These are phyloP conservation scores for Solidago caesia DNA, from an alignment of 129 eudicot species.

Conservation along the genomic window DNA sequence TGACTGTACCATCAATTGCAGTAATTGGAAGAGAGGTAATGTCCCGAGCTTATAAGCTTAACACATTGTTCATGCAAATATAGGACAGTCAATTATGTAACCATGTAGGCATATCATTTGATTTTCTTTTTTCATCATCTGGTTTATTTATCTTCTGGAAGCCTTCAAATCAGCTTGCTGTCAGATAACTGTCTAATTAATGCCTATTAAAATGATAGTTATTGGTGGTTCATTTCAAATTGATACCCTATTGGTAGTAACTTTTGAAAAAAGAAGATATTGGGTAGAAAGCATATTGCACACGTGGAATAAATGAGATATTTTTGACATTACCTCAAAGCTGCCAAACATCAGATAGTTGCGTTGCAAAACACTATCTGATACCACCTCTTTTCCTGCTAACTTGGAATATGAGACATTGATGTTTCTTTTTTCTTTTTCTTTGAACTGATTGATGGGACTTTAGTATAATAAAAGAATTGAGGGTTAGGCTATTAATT, in stretches of 20 bases:
- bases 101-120: neutral
- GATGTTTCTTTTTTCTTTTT: conserved; percentile 1
- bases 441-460: conserved; percentile 20
- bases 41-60: neutral
- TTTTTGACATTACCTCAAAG: conserved; percentile 2
- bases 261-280: conserved; percentile 2
- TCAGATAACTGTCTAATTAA: conserved; percentile 8
- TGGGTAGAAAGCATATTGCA: conserved; percentile 12
- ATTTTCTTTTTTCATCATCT: conserved; percentile 5
- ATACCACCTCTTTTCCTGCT: conserved; percentile 5
- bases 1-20: conserved; percentile 88
- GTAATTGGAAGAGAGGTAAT: conserved; percentile 96
- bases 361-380: conserved; percentile 19
- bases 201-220: neutral
- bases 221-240: conserved; percentile 3
- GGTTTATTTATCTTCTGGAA: neutral
- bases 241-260: neutral
- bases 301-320: conserved; percentile 12
- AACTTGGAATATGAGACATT: conserved; percentile 19
- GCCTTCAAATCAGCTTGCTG: neutral
- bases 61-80: conserved; percentile 8
- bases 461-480: conserved; percentile 26
- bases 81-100: neutral
- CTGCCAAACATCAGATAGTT: conserved; percentile 16
- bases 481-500: conserved; percentile 30